Evolutionary conservation across 208 protist species (phyloP), one percentile per base, ranked within the genome.

Genomic region (Leishmania mexicana): DNA sequence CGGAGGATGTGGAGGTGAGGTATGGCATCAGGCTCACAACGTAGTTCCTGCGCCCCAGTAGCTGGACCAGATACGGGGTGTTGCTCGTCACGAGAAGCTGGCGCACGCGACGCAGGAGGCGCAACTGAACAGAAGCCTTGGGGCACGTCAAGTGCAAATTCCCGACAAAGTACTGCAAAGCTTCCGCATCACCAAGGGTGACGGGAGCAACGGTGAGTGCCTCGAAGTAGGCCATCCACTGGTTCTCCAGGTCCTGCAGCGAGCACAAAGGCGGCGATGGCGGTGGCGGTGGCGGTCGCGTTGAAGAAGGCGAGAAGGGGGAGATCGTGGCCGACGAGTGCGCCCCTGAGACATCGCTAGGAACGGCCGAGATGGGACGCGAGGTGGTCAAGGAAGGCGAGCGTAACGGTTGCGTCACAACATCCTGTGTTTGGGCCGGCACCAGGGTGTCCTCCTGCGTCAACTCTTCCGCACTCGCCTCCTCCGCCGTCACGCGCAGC

Each of bases 11-110:
- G 54, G 81, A 78, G 19, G 71, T 81, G 38, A 97, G 78, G 75
- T 95, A 88, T n/a, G 89, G 92, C n/a, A 97, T 79, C 40, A 97
- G 87, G 28, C 78, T 57, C 13, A 82, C 80, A 19, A 84, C 85
- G 83, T 96, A 95, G 81, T 92, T 83, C 28, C 80, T 82, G 28
- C 90, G 90, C 0, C 93, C 92, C 42, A 97, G 88, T 62, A 87
- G 84, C 76, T 94, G 85, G 8, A 87, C 81, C 42, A 97, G 88
- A 35, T 85, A 82, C 3, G 83, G 54, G 7, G 85, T 81, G 17
- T 85, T 81, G 7, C 82, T 88, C 10, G 86, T 87, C 53, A 95
- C 78, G 35, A 97, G 84, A 73, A 92, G 65, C n/a, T 88, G 94
- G 17, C 92, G 84, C 49, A 92, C 87, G 62, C 90, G 87, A 19